A percentile compares a stretch with the other conserved stretches of the same genome.
Conservation (phyloP, 768 basidiomycete species). For the Pleurotus cornucopiae region DNA sequence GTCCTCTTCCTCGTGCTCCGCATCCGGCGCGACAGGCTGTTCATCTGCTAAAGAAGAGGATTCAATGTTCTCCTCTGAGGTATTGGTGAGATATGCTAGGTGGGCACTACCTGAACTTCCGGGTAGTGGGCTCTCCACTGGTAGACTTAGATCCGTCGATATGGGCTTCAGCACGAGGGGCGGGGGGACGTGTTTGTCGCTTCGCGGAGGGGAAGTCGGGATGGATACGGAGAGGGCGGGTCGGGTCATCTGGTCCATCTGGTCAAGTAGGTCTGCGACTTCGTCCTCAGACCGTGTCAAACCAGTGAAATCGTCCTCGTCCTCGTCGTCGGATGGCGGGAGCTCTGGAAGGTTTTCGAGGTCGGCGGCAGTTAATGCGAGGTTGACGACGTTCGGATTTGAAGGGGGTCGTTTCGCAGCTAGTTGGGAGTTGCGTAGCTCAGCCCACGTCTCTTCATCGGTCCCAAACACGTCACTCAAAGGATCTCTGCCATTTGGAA, state of each 20-base stretch:
- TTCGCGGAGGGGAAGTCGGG: constrained; percentile 32
- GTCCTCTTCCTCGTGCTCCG: constrained; percentile 27
- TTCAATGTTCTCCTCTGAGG: constrained; percentile 13
- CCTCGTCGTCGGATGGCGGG: constrained; percentile 16
- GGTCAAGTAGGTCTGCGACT: constrained; percentile 33
- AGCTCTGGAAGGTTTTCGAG: constrained; percentile 22
- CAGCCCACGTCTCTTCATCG: constrained; percentile 62
- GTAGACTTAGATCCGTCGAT: constrained; percentile 25
- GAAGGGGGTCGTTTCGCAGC: constrained; percentile 16
- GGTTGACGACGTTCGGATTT: constrained; percentile 47
- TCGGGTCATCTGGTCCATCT: constrained; percentile 40
- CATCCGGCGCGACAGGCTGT: constrained; percentile 12
- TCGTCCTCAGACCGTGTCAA: constrained; percentile 37
- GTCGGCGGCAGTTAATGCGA: constrained; percentile 47
- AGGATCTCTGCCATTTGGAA: constrained; percentile 39
- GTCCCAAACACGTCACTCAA: constrained; percentile 60
- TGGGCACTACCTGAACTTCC: constrained; percentile 30
- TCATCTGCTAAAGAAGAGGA: constrained; percentile 10
- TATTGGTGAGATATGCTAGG: constrained; percentile 44
- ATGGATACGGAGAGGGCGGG: constrained; percentile 29
- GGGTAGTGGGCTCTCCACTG: constrained; percentile 31
- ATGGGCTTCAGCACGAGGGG: constrained; percentile 47
- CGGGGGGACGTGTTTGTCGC: constrained; percentile 48
- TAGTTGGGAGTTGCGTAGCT: constrained; percentile 37
- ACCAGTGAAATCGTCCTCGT: constrained; percentile 24